phyloP scores from a whole-genome alignment of 2,329 filamentous ascomycete species.

The Aspergillus fijiensis region DNA sequence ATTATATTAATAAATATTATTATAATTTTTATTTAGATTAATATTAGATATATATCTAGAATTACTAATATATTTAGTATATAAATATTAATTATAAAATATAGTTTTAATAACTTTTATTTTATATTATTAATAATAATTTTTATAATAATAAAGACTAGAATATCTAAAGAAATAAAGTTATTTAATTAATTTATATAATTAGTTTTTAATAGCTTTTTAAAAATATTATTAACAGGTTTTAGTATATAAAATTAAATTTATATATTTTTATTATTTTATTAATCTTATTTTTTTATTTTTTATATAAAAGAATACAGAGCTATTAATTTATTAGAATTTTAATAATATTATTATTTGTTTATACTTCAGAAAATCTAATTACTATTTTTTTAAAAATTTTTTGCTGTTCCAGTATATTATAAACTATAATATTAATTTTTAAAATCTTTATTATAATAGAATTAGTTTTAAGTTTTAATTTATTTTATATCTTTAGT shows the following conservation, averaged over 20 bases:
- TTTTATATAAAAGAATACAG: too few relatives aligned
- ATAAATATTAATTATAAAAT: slow-evolving; percentile 2
- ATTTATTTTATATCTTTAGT: too few relatives aligned
- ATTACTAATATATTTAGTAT: too few relatives aligned
- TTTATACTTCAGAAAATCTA: too few relatives aligned
- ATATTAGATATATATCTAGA: background rate
- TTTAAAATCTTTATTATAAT: too few relatives aligned
- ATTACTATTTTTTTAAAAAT: background rate
- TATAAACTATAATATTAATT: background rate
- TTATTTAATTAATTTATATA: background rate
- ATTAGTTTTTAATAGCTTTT: background rate
- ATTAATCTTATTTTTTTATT: background rate
- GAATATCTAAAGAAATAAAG: background rate
- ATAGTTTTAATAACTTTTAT: background rate
- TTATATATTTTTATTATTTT: background rate
- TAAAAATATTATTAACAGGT: background rate
- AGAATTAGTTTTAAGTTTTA: too few relatives aligned
- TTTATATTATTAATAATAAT: background rate
- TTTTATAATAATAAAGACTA: background rate
- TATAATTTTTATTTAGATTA: background rate
- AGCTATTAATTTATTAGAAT: too few relatives aligned
- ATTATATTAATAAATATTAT: background rate
- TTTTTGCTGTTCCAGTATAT: background rate
- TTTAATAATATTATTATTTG: too few relatives aligned
- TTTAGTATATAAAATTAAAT: background rate